A percentile compares a stretch with the other conserved stretches of the same genome.
Evolutionary conservation across 2,329 filamentous ascomycete genomes (phyloP).

Genomic region (Fusarium sp.): DNA sequence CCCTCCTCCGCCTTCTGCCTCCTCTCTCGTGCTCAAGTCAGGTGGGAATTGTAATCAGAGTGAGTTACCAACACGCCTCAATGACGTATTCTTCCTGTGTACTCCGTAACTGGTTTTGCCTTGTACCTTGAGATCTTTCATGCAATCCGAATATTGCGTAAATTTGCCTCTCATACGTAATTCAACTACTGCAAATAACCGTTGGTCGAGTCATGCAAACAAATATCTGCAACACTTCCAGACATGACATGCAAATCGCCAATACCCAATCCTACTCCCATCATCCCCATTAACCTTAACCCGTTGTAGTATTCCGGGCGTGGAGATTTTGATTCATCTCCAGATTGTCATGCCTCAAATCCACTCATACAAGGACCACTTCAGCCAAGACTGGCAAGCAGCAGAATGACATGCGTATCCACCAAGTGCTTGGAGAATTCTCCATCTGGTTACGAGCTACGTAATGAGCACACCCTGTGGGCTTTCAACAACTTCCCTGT

Average conservation of each 20-base stretch:
- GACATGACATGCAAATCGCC: conserved; percentile 2
- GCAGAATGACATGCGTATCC: conserved; percentile 26
- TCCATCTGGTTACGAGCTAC: neutral
- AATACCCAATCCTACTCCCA: neutral
- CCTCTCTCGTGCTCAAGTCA: conserved; percentile 23
- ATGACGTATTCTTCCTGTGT: neutral
- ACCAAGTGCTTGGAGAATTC: conserved; percentile 6
- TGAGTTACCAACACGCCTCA: conserved; percentile 7
- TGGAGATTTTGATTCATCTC: conserved; percentile 19
- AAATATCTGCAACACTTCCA: neutral
- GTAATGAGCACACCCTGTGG: neutral
- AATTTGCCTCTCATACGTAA: neutral
- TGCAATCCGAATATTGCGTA: neutral
- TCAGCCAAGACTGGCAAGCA: neutral
- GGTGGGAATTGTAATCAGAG: conserved; percentile 16
- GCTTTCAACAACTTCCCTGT: neutral
- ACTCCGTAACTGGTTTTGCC: neutral
- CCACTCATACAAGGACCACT: conserved; percentile 11
- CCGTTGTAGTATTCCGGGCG: conserved; percentile 14
- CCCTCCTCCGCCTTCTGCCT: conserved; percentile 32
- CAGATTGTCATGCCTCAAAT: conserved; percentile 13
- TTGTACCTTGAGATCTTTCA: neutral
- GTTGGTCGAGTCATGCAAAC: conserved; percentile 14
- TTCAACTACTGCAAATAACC: neutral
- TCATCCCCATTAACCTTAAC: conserved; percentile 12